Percentiles rank a stretch among this genome's conserved stretches.
phyloP scores from a whole-genome alignment of 352 stramenopile species.

The Globisporangium megalacanthum region DNA sequence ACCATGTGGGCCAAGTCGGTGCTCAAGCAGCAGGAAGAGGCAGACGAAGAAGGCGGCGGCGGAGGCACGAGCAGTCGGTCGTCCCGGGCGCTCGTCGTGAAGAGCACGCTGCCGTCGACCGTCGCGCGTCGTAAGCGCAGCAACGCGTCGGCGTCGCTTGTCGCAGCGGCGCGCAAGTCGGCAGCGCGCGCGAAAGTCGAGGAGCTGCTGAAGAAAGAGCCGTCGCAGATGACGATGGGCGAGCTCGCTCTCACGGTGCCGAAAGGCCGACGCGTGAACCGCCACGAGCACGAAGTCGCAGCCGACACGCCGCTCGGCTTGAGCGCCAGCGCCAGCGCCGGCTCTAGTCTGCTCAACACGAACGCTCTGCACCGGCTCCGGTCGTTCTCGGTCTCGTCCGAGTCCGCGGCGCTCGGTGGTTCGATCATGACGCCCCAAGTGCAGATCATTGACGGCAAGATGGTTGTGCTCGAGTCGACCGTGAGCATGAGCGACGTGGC shows the following conservation, averaged over 20 bases:
- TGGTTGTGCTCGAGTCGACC: conserved; percentile 70
- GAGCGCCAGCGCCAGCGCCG: not conserved
- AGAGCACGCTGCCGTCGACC: conserved; percentile 21
- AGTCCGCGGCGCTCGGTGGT: conserved; percentile 50
- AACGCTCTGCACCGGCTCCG: conserved; percentile 45
- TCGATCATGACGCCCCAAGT: conserved; percentile 74
- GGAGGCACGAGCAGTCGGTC: not conserved
- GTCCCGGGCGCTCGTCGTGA: conserved; percentile 21
- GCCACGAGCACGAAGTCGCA: conserved; percentile 53
- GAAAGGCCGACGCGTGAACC: conserved; percentile 47
- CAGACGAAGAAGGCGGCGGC: conserved; percentile 21
- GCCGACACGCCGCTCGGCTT: conserved; percentile 23
- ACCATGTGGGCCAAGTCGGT: conserved; percentile 73
- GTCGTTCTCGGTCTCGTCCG: conserved; percentile 58
- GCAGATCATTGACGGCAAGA: conserved; percentile 81
- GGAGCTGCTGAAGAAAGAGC: conserved; percentile 61
- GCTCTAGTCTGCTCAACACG: conserved; percentile 29
- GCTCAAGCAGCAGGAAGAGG: conserved; percentile 36
- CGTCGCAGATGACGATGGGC: conserved; percentile 82
- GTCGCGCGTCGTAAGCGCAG: conserved; percentile 40
- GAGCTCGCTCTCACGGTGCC: conserved; percentile 74
- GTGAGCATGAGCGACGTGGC: conserved; percentile 54
- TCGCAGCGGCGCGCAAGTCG: conserved; percentile 21
- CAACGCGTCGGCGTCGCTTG: conserved; percentile 45
- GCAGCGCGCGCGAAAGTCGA: conserved; percentile 38